Conservation (phyloP, 192 early-diverging fungal genomes). For the Umbelopsis isabellina region DNA sequence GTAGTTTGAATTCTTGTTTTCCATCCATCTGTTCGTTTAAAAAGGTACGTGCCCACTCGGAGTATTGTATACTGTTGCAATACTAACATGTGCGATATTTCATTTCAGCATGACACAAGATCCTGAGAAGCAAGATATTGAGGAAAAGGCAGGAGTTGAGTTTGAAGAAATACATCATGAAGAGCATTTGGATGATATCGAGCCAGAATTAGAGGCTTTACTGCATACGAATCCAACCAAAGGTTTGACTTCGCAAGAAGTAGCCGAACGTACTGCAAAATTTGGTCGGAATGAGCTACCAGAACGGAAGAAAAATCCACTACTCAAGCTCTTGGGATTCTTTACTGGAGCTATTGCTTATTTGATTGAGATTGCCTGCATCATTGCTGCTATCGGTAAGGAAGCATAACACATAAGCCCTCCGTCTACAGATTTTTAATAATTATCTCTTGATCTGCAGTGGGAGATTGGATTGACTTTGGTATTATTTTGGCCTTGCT, state of each 20-base stretch:
- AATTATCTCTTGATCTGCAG: not conserved
- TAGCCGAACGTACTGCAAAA: constrained; percentile 61
- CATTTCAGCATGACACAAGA: not conserved
- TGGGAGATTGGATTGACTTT: constrained; percentile 68
- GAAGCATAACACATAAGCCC: not conserved
- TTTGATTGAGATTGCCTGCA: constrained; percentile 83
- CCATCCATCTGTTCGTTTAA: too few relatives aligned
- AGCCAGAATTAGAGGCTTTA: constrained; percentile 76
- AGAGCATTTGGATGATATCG: constrained; percentile 70
- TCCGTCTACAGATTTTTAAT: not conserved
- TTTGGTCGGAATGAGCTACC: constrained; percentile 82
- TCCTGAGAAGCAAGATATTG: not conserved
- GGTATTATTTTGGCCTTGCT: constrained; percentile 77
- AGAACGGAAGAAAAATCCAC: constrained; percentile 80
- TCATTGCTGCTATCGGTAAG: constrained; percentile 67
- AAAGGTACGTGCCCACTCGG: too few relatives aligned
- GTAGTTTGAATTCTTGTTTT: too few relatives aligned
- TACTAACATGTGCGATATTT: not conserved
- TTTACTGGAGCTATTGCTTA: constrained; percentile 86
- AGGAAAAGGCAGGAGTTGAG: constrained; percentile 54
- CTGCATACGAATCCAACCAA: constrained; percentile 78
- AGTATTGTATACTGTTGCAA: too few relatives aligned
- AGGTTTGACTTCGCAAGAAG: constrained; percentile 80
- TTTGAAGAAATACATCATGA: constrained; percentile 71
- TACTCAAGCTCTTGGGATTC: constrained; percentile 83